Percentiles rank a stretch among this genome's conserved stretches.
Conservation (phyloP, 176 grass and related monocot species). For the Olyra latifolia region DNA sequence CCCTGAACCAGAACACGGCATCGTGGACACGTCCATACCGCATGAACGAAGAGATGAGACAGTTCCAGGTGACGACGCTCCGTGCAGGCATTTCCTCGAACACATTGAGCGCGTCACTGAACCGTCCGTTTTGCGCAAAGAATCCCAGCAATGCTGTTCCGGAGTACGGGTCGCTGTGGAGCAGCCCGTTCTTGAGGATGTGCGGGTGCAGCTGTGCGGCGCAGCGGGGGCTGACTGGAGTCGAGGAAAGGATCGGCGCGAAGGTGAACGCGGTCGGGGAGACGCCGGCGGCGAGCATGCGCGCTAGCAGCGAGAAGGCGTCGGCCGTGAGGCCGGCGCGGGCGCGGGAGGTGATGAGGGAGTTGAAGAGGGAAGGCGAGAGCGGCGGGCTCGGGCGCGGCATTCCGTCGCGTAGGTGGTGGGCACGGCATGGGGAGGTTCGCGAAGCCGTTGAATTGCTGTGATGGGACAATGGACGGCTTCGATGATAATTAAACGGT, state of each 20-base stretch:
- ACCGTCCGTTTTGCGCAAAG: conserved; percentile 29
- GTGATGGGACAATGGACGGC: not conserved
- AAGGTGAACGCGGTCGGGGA: conserved; percentile 66
- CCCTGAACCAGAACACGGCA: conserved; percentile 51
- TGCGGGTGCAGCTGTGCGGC: conserved; percentile 57
- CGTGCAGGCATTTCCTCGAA: conserved; percentile 63
- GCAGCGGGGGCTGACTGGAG: conserved; percentile 3
- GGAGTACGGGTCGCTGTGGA: conserved; percentile 56
- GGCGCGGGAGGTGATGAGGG: conserved; percentile 56
- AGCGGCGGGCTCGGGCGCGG: conserved; percentile 9
- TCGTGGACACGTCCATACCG: conserved; percentile 31
- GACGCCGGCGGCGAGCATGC: conserved; percentile 53
- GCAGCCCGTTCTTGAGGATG: conserved; percentile 57
- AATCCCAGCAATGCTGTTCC: conserved; percentile 55
- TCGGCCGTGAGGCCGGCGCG: conserved; percentile 37
- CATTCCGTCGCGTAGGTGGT: conserved; percentile 48
- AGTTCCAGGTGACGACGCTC: conserved; percentile 77
- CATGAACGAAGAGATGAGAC: conserved; percentile 46
- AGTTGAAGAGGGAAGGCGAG: conserved; percentile 45
- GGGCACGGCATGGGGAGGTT: conserved; percentile 27
- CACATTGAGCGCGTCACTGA: conserved; percentile 48
- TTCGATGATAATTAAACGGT: not conserved
- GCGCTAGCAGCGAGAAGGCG: conserved; percentile 50
- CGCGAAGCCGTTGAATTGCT: not conserved
- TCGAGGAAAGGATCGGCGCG: conserved; percentile 59